A percentile compares a stretch with the other conserved stretches of the same genome.
These are phyloP conservation scores for Lomentospora prolificans DNA, from an alignment of 2,329 filamentous ascomycete genomes.

Conservation along the genomic window DNA sequence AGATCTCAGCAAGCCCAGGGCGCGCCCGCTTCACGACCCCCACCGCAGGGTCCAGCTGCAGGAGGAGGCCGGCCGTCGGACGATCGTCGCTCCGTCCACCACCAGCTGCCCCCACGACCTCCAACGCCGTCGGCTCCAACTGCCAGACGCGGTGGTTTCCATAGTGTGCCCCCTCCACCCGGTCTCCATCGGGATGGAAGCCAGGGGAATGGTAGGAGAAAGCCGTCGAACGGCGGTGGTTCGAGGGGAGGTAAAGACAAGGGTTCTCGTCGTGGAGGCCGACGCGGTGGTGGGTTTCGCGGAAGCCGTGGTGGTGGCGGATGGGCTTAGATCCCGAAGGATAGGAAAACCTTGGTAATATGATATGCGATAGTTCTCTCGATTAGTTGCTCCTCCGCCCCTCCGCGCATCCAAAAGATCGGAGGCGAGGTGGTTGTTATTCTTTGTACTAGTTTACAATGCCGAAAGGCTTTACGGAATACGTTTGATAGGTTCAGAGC, in stretches of 20 bases:
- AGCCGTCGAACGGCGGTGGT: neutral
- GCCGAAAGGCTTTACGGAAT: neutral
- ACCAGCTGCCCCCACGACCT: constrained; percentile 3
- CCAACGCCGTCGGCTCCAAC: neutral
- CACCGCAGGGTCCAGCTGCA: neutral
- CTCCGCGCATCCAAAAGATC: neutral
- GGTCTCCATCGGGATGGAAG: neutral
- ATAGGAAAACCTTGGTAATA: neutral
- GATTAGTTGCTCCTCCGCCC: neutral
- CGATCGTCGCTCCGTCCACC: neutral
- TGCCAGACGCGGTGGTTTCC: neutral
- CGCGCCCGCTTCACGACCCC: neutral
- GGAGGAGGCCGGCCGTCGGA: neutral
- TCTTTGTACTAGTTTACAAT: neutral
- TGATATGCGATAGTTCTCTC: neutral
- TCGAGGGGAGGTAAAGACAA: neutral
- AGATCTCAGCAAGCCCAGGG: neutral
- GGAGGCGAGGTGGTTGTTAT: neutral
- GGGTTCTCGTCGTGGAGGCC: neutral
- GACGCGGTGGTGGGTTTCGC: neutral
- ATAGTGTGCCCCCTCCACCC: constrained; percentile 1
- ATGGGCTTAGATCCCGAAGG: neutral
- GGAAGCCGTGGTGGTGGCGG: neutral
- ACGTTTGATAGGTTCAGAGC: neutral
- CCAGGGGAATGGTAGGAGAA: neutral